These are phyloP conservation scores for Citrullus colocynthis DNA, from an alignment of 306 rosid genomes.

Conservation along the genomic window DNA sequence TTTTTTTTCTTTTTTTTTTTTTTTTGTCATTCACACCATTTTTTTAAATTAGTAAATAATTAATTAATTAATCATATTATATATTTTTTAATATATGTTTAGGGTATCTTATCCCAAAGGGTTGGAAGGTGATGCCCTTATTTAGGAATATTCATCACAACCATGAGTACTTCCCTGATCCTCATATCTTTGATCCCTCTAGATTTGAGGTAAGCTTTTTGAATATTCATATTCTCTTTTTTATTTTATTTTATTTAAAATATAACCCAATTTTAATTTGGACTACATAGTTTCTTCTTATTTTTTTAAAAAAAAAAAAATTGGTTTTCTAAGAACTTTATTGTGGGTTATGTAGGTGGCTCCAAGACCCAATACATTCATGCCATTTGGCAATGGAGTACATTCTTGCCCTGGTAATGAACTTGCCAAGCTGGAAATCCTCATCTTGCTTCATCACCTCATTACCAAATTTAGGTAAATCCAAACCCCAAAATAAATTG, in stretches of 20 bases:
- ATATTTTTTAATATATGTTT: background rate
- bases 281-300: too few relatives aligned
- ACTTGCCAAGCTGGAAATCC: slow-evolving; percentile 73
- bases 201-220: slow-evolving; percentile 60
- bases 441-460: slow-evolving; percentile 58
- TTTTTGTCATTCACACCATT: background rate
- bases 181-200: slow-evolving; percentile 75
- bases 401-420: slow-evolving; percentile 92
- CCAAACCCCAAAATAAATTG: background rate
- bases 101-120: slow-evolving; percentile 91
- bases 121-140: slow-evolving; percentile 98
- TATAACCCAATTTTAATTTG: too few relatives aligned
- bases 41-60: background rate
- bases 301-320: too few relatives aligned
- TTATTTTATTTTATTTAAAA: background rate
- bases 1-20: background rate
- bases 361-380: slow-evolving; percentile 63
- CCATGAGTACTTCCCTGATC: slow-evolving; percentile 56
- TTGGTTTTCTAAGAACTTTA: background rate
- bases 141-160: slow-evolving; percentile 86
- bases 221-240: background rate
- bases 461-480: slow-evolving; percentile 56
- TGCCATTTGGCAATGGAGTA: slow-evolving; percentile 87
- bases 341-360: slow-evolving; percentile 26
- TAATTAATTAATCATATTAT: background rate